Percentiles rank a stretch among this genome's conserved stretches.
phyloP scores from a whole-genome alignment of 208 protist genomes.

The Acanthamoeba rhysodes region DNA sequence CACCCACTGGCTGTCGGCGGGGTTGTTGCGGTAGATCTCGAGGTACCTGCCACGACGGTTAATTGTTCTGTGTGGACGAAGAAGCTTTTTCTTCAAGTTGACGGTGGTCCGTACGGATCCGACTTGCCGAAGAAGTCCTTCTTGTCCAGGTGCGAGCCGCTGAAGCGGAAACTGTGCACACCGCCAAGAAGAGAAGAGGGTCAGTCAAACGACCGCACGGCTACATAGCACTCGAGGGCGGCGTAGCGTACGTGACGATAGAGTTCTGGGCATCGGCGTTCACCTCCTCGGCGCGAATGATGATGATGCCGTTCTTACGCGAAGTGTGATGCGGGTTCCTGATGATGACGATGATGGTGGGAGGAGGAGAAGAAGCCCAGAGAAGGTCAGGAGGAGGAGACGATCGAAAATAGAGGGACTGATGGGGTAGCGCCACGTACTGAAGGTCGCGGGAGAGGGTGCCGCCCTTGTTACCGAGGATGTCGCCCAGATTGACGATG shows the following conservation, averaged over 20 bases:
- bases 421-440: background rate
- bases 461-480: constrained; percentile 5
- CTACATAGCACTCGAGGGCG: background rate
- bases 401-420: background rate
- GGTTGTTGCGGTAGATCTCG: constrained; percentile 50
- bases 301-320: background rate
- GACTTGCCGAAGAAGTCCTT: constrained; percentile 81
- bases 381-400: background rate
- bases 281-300: background rate
- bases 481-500: background rate
- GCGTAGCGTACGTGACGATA: background rate
- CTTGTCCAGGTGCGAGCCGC: constrained; percentile 77
- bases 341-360: background rate
- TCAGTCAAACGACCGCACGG: background rate
- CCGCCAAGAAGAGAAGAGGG: background rate
- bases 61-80: too few species aligned
- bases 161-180: background rate
- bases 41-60: background rate
- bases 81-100: too few species aligned
- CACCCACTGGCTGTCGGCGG: constrained; percentile 39
- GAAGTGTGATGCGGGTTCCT: background rate
- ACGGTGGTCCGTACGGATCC: background rate
- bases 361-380: too few species aligned
- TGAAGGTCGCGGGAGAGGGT: background rate
- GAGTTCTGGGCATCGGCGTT: background rate